phyloP scores from a whole-genome alignment of 2,329 filamentous ascomycete genomes.

The Paecilomyces formosus region DNA sequence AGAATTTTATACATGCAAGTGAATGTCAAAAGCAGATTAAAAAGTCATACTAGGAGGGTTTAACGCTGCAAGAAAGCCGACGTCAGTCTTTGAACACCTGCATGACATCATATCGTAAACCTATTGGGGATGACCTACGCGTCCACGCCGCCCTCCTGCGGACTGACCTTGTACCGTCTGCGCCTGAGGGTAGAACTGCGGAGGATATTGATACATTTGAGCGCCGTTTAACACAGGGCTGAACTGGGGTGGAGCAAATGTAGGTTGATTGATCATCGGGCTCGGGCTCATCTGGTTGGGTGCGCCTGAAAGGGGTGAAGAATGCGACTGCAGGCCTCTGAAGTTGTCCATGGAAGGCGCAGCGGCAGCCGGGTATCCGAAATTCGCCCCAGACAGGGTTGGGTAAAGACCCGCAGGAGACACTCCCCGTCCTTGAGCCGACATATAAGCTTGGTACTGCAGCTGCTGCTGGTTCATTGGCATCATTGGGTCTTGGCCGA shows the following conservation, averaged over 20 bases:
- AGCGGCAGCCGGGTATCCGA: slow-evolving; percentile 33
- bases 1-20: slow-evolving; percentile 30
- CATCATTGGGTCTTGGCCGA: slow-evolving; percentile 30
- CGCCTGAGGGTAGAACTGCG: slow-evolving; percentile 41
- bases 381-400: slow-evolving; percentile 36
- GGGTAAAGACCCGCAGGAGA: slow-evolving; percentile 40
- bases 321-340: slow-evolving; percentile 32
- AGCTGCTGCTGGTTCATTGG: slow-evolving; percentile 44
- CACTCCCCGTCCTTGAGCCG: slow-evolving; percentile 37
- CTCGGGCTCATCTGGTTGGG: slow-evolving; percentile 29
- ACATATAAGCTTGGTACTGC: slow-evolving; percentile 52
- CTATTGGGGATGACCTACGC: slow-evolving; percentile 35
- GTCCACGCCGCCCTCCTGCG: slow-evolving; percentile 45
- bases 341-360: slow-evolving; percentile 34
- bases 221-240: slow-evolving; percentile 36
- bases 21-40: slow-evolving; percentile 22
- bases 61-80: slow-evolving; percentile 18
- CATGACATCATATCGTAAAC: not conserved
- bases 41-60: slow-evolving; percentile 18
- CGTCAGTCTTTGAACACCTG: slow-evolving; percentile 9
- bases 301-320: slow-evolving; percentile 27
- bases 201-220: slow-evolving; percentile 47
- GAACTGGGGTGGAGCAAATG: slow-evolving; percentile 38
- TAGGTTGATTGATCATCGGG: slow-evolving; percentile 42
- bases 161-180: slow-evolving; percentile 37